A percentile compares a stretch with the other conserved stretches of the same genome.
phyloP scores from a whole-genome alignment of 441 rosid genomes.

The Manihot esculenta region DNA sequence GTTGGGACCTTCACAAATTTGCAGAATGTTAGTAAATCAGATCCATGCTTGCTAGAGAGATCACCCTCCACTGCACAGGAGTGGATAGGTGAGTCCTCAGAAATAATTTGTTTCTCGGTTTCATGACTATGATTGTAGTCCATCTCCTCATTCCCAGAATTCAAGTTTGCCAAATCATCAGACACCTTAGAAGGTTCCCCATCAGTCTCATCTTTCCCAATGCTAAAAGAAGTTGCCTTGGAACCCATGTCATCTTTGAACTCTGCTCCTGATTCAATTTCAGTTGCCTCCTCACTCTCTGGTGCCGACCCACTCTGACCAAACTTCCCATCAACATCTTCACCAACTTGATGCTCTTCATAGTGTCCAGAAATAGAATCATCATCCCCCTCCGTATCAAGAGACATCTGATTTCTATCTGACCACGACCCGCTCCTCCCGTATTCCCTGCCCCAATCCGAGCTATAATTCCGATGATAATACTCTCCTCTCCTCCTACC shows the following conservation, averaged over 20 bases:
- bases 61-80: slow-evolving; percentile 35
- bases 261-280: slow-evolving; percentile 53
- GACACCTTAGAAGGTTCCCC: slow-evolving; percentile 49
- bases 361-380: slow-evolving; percentile 47
- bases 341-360: slow-evolving; percentile 60
- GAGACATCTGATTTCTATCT: slow-evolving; percentile 53
- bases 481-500: slow-evolving; percentile 71
- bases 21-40: slow-evolving; percentile 67
- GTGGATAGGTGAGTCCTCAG: slow-evolving; percentile 37
- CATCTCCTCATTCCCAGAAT: slow-evolving; percentile 43
- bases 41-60: slow-evolving; percentile 37
- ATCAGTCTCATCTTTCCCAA: slow-evolving; percentile 44
- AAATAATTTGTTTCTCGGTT: slow-evolving; percentile 40
- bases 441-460: slow-evolving; percentile 65
- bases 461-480: slow-evolving; percentile 45
- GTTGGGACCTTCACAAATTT: slow-evolving; percentile 85
- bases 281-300: slow-evolving; percentile 53
- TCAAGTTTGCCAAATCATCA: slow-evolving; percentile 30
- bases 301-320: slow-evolving; percentile 30
- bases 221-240: slow-evolving; percentile 52
- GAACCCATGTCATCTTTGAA: slow-evolving; percentile 50
- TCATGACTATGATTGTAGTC: slow-evolving; percentile 32
- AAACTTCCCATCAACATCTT: slow-evolving; percentile 53
- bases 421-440: slow-evolving; percentile 76
- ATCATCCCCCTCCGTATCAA: slow-evolving; percentile 52